Conservation (phyloP, 2,329 filamentous ascomycete species). For the Coniochaeta pulveracea region DNA sequence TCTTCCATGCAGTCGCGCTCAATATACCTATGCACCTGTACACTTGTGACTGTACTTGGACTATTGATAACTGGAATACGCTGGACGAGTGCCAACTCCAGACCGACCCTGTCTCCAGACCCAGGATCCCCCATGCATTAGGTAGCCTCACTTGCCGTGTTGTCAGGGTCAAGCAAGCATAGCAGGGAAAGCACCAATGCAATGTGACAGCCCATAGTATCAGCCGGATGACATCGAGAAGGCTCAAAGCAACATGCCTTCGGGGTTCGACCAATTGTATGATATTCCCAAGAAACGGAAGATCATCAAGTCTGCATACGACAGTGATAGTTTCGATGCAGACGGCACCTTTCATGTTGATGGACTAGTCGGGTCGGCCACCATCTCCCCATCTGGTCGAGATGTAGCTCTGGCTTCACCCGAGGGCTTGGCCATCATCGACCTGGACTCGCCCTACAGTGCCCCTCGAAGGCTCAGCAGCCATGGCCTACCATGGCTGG, state of each 20-base stretch:
- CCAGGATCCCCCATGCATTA: no score
- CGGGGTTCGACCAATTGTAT: constrained; percentile 28
- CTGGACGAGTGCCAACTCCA: no score
- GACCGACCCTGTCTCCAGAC: no score
- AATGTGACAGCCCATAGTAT: neutral
- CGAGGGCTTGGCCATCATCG: constrained; percentile 82
- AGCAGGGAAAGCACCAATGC: constrained; percentile 3
- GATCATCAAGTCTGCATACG: constrained; percentile 57
- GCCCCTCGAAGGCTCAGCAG: constrained; percentile 71
- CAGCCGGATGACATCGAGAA: neutral
- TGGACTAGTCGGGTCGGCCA: constrained; percentile 74
- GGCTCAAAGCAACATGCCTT: constrained; percentile 29
- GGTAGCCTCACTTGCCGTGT: no score
- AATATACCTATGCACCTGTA: no score
- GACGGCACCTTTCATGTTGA: constrained; percentile 79
- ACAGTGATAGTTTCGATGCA: constrained; percentile 79
- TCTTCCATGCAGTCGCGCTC: no score
- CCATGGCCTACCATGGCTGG: constrained; percentile 85
- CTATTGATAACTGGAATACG: no score
- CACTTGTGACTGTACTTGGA: no score
- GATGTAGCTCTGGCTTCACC: constrained; percentile 86
- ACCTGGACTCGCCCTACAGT: constrained; percentile 81
- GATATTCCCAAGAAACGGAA: constrained; percentile 42
- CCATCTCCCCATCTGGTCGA: constrained; percentile 82
- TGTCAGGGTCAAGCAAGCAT: no score